Base-by-base conservation (phyloP, 768 basidiomycete genomes). In the Rickenella mellea region DNA sequence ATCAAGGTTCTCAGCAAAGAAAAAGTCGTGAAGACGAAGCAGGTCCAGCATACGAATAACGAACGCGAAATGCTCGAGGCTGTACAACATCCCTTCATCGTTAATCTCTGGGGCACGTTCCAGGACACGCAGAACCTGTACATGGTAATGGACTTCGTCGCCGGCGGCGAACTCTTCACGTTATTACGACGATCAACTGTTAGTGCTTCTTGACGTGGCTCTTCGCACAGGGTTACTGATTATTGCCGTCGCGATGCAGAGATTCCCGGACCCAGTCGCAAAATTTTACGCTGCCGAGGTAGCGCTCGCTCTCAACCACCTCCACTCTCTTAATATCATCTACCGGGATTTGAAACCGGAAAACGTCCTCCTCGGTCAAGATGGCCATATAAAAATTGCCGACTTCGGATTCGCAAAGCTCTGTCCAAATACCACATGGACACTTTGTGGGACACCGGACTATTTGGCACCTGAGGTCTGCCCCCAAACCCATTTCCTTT, bases 321-420 rank as follows among this genome's bases (percentile, higher is more conserved):
- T 98, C 2, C 96, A 98, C 54, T 64, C 66, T 11, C 73, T 80
- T 17, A 77, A 93, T 52, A 92, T 98, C 59, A 86, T 98, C 47
- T 98, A 98, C 61, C 88, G 94, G 14, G 94, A 98, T 62, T 75
- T 98, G 36, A 98, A 99, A 61, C 96, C 96, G 1, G 96, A 99
- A 58, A 97, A 97, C 57, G 85, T 97, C 37, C 73, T 97, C 24
- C 75, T 97, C 40, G 89, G 85, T 48, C 72, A 79, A n/a, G 92
- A 96, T 55, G 93, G 93, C 0, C 92, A 97, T 60, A 90, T 97
- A 64, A 96, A 94, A 63, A 82, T 97, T 26, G 90, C 92, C 12
- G 93, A 97, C 58, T 97, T 97, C 53, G 93, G 93, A 11, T 96
- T 97, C 55, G 92, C 96, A 5, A 98, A 98, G 57, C 66, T 73